Percentiles rank a stretch among this genome's conserved stretches.
These are phyloP conservation scores for Blepharisma japonicum DNA, from an alignment of 73 alveolate genomes.

Conservation along the genomic window DNA sequence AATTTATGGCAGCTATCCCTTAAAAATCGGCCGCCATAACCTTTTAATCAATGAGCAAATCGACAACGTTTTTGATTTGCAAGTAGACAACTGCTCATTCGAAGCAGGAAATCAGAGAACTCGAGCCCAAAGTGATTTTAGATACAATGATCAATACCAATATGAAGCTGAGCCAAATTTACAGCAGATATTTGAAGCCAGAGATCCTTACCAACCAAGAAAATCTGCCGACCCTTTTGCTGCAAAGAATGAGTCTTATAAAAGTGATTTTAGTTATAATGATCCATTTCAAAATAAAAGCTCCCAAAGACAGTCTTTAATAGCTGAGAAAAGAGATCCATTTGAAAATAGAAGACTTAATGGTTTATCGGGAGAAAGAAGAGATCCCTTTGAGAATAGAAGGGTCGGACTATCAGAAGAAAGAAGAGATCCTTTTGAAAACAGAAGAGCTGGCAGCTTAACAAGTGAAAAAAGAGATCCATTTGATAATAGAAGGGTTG, in stretches of 20 bases:
- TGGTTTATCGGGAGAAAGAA: no score
- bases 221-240: neutral
- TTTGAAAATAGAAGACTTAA: no score
- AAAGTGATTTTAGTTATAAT: neutral
- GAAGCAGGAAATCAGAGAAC: constrained; percentile 6
- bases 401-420: no score
- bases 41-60: neutral
- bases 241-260: neutral
- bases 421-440: no score
- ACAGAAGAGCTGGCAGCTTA: no score
- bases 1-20: constrained; percentile 8
- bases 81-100: neutral
- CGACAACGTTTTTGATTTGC: constrained; percentile 11
- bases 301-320: no score
- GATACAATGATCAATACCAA: neutral
- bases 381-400: no score
- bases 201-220: neutral
- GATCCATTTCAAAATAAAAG: neutral
- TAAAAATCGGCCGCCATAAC: constrained; percentile 12
- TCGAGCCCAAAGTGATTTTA: neutral
- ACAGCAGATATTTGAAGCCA: neutral
- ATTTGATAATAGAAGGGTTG: no score
- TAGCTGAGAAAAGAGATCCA: no score
- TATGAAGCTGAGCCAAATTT: neutral
- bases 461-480: no score